A percentile compares a stretch with the other conserved stretches of the same genome.
phyloP scores from a whole-genome alignment of 2,329 filamentous ascomycete species.

The Aspergillus neoniger region DNA sequence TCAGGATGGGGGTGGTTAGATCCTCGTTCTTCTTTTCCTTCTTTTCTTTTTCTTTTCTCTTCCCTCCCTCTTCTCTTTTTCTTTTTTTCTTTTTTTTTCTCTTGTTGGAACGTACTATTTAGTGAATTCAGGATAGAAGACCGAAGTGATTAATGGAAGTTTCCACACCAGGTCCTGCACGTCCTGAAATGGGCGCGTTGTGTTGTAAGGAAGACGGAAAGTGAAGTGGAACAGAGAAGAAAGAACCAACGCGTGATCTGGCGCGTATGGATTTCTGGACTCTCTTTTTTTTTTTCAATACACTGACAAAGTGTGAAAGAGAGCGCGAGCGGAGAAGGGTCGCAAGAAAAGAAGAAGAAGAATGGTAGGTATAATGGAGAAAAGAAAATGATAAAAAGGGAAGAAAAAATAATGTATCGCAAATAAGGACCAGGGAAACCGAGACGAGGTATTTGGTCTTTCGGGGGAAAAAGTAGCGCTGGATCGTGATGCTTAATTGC shows the following conservation, averaged over 20 bases:
- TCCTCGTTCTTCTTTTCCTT: neutral
- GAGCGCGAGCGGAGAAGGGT: slow-evolving; percentile 1
- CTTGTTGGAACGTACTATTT: slow-evolving; percentile 26
- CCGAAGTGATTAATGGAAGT: neutral
- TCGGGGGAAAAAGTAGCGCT: slow-evolving; percentile 19
- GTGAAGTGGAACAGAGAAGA: slow-evolving; percentile 15
- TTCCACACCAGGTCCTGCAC: slow-evolving; percentile 1
- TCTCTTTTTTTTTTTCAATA: slow-evolving; percentile 9
- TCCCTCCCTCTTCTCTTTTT: neutral
- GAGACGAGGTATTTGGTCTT: neutral
- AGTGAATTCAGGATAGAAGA: slow-evolving; percentile 11
- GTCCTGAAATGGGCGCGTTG: neutral
- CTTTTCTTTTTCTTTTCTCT: neutral
- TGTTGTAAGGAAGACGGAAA: neutral
- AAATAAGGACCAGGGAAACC: slow-evolving; percentile 14
- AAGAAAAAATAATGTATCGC: slow-evolving; percentile 8
- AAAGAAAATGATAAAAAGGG: slow-evolving; percentile 10
- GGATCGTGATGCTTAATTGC: slow-evolving; percentile 42
- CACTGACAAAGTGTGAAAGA: slow-evolving; percentile 12
- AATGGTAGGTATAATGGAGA: neutral
- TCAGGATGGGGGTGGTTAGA: slow-evolving; percentile 9
- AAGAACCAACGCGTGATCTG: slow-evolving; percentile 21
- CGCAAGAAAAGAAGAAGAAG: slow-evolving; percentile 1
- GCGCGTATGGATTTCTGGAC: slow-evolving; percentile 6
- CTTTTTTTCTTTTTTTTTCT: neutral